These are phyloP conservation scores for Saturnispora sekii DNA, from an alignment of 805 yeast species.

Conservation along the genomic window DNA sequence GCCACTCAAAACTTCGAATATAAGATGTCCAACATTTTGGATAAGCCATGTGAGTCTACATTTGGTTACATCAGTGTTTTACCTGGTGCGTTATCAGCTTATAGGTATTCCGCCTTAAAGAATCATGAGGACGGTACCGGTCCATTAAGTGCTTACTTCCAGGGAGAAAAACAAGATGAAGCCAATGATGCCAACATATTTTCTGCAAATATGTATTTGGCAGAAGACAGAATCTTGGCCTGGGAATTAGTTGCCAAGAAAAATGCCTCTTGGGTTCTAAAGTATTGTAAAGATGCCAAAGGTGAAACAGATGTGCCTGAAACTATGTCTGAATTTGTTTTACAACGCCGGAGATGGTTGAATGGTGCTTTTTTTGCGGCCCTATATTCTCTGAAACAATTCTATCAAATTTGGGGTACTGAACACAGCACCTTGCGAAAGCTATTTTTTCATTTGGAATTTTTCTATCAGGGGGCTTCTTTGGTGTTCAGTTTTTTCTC, in stretches of 20 bases:
- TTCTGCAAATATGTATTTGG: constrained; percentile 93
- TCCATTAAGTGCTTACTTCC: constrained; percentile 79
- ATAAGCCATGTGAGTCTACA: constrained; percentile 85
- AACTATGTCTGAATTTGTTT: constrained; percentile 82
- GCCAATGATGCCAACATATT: constrained; percentile 55
- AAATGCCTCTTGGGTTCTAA: constrained; percentile 77
- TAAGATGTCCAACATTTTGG: constrained; percentile 92
- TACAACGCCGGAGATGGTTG: constrained; percentile 97
- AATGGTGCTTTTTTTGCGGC: constrained; percentile 98
- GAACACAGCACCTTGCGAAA: constrained; percentile 79
- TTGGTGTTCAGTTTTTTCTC: constrained; percentile 87
- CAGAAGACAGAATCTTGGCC: constrained; percentile 92
- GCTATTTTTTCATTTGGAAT: constrained; percentile 74
- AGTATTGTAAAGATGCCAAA: constrained; percentile 84
- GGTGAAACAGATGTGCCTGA: constrained; percentile 98
- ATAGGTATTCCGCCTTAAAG: constrained; percentile 76
- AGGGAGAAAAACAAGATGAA: constrained; percentile 55
- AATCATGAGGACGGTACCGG: constrained; percentile 90
- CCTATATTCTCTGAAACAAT: constrained; percentile 74
- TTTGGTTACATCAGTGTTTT: constrained; percentile 90
- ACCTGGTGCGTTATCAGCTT: constrained; percentile 95
- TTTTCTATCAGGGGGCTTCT: constrained; percentile 74
- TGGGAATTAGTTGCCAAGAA: constrained; percentile 91
- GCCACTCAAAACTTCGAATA: constrained; percentile 96
- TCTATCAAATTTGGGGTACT: constrained; percentile 80